A percentile compares a stretch with the other conserved stretches of the same genome.
These are phyloP conservation scores for Diversispora eburnea DNA, from an alignment of 192 early-diverging fungal genomes.

Conservation along the genomic window DNA sequence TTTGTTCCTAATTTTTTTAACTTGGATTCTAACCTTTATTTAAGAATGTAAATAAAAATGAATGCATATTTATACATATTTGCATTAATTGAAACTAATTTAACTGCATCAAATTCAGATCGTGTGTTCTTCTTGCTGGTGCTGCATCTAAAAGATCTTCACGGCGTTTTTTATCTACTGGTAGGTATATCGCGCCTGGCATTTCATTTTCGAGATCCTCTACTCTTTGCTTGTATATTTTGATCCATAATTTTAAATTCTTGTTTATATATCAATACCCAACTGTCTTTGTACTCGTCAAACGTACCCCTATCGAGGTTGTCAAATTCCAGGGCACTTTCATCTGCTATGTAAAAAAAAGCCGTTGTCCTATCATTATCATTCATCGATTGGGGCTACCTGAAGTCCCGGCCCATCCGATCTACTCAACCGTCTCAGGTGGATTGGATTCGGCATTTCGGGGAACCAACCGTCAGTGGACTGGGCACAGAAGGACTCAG, in stretches of 20 bases:
- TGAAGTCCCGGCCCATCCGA: not conserved
- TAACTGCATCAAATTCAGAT: not conserved
- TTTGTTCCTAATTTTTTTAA: conserved; percentile 6
- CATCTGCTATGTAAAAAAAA: conserved; percentile 1
- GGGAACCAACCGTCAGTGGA: too few relatives aligned
- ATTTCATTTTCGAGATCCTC: not conserved
- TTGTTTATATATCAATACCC: not conserved
- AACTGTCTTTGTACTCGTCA: not conserved
- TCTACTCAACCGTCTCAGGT: not conserved
- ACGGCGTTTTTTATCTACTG: not conserved
- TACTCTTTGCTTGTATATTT: not conserved
- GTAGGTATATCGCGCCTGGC: not conserved
- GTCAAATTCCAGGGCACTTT: not conserved
- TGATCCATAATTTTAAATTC: not conserved
- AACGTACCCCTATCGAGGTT: not conserved
- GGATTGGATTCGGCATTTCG: conserved; percentile 1
- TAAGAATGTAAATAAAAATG: not conserved
- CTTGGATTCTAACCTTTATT: conserved; percentile 15
- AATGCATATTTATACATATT: not conserved
- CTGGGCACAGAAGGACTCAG: not conserved
- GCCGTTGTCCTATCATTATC: not conserved
- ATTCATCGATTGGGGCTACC: not conserved
- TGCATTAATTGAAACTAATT: not conserved
- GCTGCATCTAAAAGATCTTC: too few relatives aligned
- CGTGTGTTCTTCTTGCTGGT: not conserved